Percentiles rank a stretch among this genome's conserved stretches.
phyloP scores from a whole-genome alignment of 805 yeast species.

The Candida xiaguanensis region DNA sequence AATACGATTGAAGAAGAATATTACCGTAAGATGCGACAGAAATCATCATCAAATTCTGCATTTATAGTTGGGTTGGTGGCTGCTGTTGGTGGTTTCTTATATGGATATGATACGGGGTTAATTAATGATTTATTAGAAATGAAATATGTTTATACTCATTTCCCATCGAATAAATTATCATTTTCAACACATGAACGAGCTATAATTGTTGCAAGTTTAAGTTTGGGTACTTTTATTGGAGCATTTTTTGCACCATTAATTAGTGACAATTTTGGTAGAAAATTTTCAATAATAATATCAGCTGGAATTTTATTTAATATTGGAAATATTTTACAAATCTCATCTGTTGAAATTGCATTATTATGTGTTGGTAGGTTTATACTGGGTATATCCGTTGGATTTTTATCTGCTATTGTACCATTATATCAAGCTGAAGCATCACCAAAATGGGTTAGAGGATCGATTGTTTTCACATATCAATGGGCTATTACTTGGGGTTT shows the following conservation, averaged over 20 bases:
- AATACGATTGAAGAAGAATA: constrained; percentile 34
- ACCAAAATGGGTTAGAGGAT: constrained; percentile 76
- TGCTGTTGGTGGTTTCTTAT: constrained; percentile 87
- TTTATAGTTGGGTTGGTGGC: constrained; percentile 74
- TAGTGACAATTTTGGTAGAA: constrained; percentile 72
- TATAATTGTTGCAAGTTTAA: constrained; percentile 71
- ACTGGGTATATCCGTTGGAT: constrained; percentile 66
- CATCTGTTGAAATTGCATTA: constrained; percentile 45
- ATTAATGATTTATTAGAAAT: constrained; percentile 78
- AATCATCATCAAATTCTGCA: constrained; percentile 59
- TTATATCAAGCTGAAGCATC: constrained; percentile 76
- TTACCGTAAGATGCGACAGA: constrained; percentile 35
- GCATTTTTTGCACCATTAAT: constrained; percentile 58
- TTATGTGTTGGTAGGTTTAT: constrained; percentile 71
- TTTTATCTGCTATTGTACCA: constrained; percentile 74
- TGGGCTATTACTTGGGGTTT: constrained; percentile 87
- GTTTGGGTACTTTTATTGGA: constrained; percentile 77
- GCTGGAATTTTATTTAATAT: constrained; percentile 61
- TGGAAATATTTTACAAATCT: constrained; percentile 71
- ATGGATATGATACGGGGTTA: constrained; percentile 87
- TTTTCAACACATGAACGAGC: constrained; percentile 67
- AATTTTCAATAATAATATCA: constrained; percentile 58
- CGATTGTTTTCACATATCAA: constrained; percentile 73
- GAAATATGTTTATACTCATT: constrained; percentile 56
- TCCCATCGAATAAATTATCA: constrained; percentile 44